Conservation (phyloP, 306 rosid genomes). For the Dalbergia cochinchinensis region DNA sequence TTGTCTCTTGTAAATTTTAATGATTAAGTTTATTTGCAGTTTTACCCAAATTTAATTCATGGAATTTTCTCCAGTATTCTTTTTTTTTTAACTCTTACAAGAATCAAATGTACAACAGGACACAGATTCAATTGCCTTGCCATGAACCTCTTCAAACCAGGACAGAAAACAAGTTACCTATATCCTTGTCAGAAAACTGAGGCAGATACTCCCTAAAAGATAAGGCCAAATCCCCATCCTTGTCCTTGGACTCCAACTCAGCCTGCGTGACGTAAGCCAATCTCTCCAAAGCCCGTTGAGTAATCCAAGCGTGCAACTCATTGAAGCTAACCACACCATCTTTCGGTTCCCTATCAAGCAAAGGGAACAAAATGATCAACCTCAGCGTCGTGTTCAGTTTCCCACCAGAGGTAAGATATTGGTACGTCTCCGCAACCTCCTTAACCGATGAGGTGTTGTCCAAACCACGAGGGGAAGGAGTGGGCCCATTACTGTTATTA, state of each 20-base stretch:
- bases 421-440: slow-evolving; percentile 48
- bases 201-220: slow-evolving; percentile 79
- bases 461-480: background rate
- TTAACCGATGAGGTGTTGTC: background rate
- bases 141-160: background rate
- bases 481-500: background rate
- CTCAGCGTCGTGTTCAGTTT: slow-evolving; percentile 71
- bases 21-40: too few species aligned
- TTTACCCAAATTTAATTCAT: too few species aligned
- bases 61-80: too few species aligned
- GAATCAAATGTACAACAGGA: too few species aligned
- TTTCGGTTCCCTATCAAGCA: slow-evolving; percentile 64
- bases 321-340: slow-evolving; percentile 59
- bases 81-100: too few species aligned
- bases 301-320: slow-evolving; percentile 67
- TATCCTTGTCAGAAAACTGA: slow-evolving; percentile 60
- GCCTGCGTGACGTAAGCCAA: slow-evolving; percentile 51
- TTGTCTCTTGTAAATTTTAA: too few species aligned
- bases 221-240: slow-evolving; percentile 58
- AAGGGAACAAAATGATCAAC: slow-evolving; percentile 69
- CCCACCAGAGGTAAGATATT: slow-evolving; percentile 48
- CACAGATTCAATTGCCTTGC: background rate
- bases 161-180: slow-evolving; percentile 48
- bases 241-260: slow-evolving; percentile 60
- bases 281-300: slow-evolving; percentile 58